Evolutionary conservation across 1,284 basidiomycete genomes (phyloP).

Genomic region (Earliella scabrosa): DNA sequence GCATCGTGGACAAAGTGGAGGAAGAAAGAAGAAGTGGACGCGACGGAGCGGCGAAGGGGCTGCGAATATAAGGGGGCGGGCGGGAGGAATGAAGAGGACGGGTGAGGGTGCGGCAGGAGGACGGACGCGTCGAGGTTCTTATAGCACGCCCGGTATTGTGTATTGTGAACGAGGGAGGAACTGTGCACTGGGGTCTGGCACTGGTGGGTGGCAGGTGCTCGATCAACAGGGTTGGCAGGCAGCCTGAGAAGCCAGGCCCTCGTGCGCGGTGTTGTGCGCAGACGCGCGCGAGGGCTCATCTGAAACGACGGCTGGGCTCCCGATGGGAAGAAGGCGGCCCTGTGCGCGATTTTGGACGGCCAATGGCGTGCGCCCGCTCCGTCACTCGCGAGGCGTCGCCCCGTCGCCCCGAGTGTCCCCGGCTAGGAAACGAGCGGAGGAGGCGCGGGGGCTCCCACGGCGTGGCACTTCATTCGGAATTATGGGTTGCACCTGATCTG

Average conservation of each 20-base stretch:
- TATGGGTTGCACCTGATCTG: too few relatives aligned
- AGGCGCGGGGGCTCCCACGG: neutral
- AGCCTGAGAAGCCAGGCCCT: neutral
- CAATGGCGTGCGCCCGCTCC: too few relatives aligned
- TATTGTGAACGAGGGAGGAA: too few relatives aligned
- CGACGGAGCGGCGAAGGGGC: too few relatives aligned
- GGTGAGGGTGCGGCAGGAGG: too few relatives aligned
- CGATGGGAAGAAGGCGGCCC: neutral
- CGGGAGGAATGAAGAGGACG: too few relatives aligned
- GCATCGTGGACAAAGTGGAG: slow-evolving; percentile 19
- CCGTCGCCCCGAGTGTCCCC: neutral
- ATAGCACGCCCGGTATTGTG: too few relatives aligned
- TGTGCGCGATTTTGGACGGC: neutral
- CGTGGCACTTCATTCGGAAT: neutral
- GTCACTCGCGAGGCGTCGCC: too few relatives aligned
- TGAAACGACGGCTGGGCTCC: neutral
- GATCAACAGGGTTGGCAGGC: slow-evolving; percentile 3
- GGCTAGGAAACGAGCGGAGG: neutral
- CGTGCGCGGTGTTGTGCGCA: slow-evolving; percentile 1
- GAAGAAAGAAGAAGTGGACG: neutral
- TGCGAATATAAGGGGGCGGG: too few relatives aligned
- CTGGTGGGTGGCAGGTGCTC: neutral
- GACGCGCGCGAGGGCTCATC: neutral
- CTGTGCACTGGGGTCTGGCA: too few relatives aligned
- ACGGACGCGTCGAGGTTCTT: too few relatives aligned